phyloP scores from a whole-genome alignment of 805 yeast genomes.

The Schwanniomyces occidentalis region DNA sequence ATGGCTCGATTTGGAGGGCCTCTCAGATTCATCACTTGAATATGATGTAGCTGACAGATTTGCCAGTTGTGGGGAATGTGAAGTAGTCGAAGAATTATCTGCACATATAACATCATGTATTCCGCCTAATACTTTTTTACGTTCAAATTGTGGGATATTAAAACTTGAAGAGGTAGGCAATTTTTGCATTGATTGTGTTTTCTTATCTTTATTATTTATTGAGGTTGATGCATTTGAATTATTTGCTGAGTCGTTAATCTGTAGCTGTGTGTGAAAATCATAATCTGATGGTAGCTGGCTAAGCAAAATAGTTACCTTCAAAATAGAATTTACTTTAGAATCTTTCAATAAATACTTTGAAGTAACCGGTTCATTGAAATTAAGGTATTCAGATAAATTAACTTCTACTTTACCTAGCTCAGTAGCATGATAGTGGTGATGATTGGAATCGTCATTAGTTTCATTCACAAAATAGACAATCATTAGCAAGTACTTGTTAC shows the following conservation, averaged over 20 bases:
- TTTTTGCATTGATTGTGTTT: slow-evolving; percentile 2
- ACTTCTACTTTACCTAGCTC: slow-evolving; percentile 66
- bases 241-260: slow-evolving; percentile 25
- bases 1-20: no score
- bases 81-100: neutral
- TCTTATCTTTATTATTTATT: neutral
- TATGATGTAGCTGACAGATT: slow-evolving; percentile 4
- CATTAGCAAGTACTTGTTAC: slow-evolving; percentile 43
- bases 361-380: slow-evolving; percentile 50
- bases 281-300: slow-evolving; percentile 39
- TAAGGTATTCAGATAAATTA: slow-evolving; percentile 71
- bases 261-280: slow-evolving; percentile 45
- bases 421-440: slow-evolving; percentile 24
- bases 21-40: slow-evolving; percentile 5
- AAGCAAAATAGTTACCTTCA: slow-evolving; percentile 58
- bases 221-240: slow-evolving; percentile 5
- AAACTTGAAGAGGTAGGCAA: slow-evolving; percentile 13
- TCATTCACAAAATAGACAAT: slow-evolving; percentile 38
- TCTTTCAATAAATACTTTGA: slow-evolving; percentile 71
- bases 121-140: slow-evolving; percentile 49
- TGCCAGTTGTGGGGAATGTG: slow-evolving; percentile 3
- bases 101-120: slow-evolving; percentile 38
- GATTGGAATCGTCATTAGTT: slow-evolving; percentile 7
- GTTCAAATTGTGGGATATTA: slow-evolving; percentile 42
- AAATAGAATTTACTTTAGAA: slow-evolving; percentile 81